Percentiles rank a stretch among this genome's conserved stretches.
Conservation (phyloP, 2,329 filamentous ascomycete genomes). For the Bipolaris cookei region DNA sequence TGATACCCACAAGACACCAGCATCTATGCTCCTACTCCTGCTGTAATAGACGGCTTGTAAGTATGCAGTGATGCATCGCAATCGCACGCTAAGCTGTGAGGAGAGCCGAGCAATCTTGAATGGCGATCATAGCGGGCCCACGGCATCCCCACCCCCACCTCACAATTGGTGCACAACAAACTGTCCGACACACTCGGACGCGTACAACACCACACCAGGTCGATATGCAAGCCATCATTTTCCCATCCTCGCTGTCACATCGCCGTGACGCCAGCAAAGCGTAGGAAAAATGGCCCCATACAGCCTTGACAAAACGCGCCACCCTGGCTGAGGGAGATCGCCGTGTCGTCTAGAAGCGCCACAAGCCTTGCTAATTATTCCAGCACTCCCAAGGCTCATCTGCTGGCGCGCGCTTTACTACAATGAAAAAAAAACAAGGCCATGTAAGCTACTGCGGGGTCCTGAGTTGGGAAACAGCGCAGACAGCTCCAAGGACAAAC, state of each 20-base stretch:
- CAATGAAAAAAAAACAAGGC: background rate
- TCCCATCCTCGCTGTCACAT: slow-evolving; percentile 3
- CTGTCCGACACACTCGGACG: slow-evolving; percentile 1
- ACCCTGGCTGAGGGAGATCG: slow-evolving; percentile 11
- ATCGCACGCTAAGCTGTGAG: slow-evolving; percentile 1
- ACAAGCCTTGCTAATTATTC: slow-evolving; percentile 11
- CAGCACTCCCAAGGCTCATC: background rate
- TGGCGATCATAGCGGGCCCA: slow-evolving; percentile 10
- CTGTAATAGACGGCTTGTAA: slow-evolving; percentile 4
- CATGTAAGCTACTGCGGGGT: background rate
- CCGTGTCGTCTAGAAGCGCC: slow-evolving; percentile 12
- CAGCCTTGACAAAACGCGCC: slow-evolving; percentile 2
- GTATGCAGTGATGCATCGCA: background rate
- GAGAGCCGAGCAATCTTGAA: slow-evolving; percentile 17
- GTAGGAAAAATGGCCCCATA: slow-evolving; percentile 4
- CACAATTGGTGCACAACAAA: background rate
- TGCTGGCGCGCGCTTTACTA: slow-evolving; percentile 1
- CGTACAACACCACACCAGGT: slow-evolving; percentile 7
- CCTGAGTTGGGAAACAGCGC: background rate
- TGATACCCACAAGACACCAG: background rate
- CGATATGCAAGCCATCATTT: slow-evolving; percentile 7
- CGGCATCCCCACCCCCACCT: slow-evolving; percentile 12
- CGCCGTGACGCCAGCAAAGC: background rate
- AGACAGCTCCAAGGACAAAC: background rate
- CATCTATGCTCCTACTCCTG: background rate